Conservation (phyloP, 2,329 filamentous ascomycete genomes). For the Hortaea werneckii region DNA sequence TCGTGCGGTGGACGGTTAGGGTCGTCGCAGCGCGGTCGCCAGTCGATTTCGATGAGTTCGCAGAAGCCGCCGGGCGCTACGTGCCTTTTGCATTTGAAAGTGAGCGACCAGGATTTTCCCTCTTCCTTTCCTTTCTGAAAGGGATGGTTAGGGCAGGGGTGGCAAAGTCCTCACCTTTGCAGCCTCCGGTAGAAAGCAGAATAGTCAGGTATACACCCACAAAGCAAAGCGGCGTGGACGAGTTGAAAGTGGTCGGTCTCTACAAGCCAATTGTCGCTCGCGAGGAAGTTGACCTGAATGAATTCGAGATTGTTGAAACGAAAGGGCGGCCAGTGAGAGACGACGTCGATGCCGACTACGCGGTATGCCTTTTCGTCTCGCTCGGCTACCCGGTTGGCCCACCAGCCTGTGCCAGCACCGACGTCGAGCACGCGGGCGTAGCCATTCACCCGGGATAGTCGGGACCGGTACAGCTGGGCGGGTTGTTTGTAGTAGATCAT, state of each 20-base stretch:
- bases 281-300: slow-evolving; percentile 49
- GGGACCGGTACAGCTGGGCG: neutral
- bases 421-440: slow-evolving; percentile 50
- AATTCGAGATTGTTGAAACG: slow-evolving; percentile 6
- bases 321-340: slow-evolving; percentile 1
- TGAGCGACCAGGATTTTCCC: too few relatives aligned
- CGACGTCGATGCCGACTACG: slow-evolving; percentile 18
- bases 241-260: slow-evolving; percentile 50
- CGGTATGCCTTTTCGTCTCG: slow-evolving; percentile 28
- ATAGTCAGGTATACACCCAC: slow-evolving; percentile 71
- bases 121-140: too few relatives aligned
- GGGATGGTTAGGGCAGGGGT: too few relatives aligned
- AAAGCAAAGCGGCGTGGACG: slow-evolving; percentile 71
- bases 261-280: slow-evolving; percentile 61
- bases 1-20: slow-evolving; percentile 42
- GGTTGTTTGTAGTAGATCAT: neutral
- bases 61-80: neutral
- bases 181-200: slow-evolving; percentile 58
- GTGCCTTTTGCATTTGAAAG: neutral
- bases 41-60: slow-evolving; percentile 86
- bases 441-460: neutral
- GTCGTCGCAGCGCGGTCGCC: slow-evolving; percentile 62
- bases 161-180: neutral
- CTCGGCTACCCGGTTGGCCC: slow-evolving; percentile 79
- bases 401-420: slow-evolving; percentile 82